Evolutionary conservation across 352 stramenopile species (phyloP), one percentile per base, ranked within the genome.

Genomic region (Phytophthora sansomeana): DNA sequence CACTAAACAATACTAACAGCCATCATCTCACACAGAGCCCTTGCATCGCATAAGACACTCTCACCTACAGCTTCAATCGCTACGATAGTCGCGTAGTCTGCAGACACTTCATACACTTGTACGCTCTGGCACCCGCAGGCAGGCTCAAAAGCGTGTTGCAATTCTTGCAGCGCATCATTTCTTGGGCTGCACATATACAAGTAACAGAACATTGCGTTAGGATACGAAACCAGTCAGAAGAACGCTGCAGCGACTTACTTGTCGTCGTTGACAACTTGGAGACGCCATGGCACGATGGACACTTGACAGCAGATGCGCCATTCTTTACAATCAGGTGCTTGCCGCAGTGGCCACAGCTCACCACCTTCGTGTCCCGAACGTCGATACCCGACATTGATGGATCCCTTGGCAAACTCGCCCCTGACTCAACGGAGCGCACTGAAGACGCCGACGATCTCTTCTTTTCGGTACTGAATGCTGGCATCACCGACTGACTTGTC

Each of bases 21-120:
- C 13, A 24, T 51, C 43, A 38, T 46, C 41, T 28, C 32, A 50
- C 6, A n/a, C 28, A 54, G 19, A 41, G 6, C 17, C 32, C 51
- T 30, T 44, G 32, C 42, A 60, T 26, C 55, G 43, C 21, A 24
- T 24, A 26, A 19, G n/a, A 55, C 51, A 35, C 26, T 52, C 29
- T 59, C 60, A 71, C 60, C 64, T 58, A 58, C 29, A 57, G 16
- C 11, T 52, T 51, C 26, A 51, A 16, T 47, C 46, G 11, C 83
- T 78, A 95, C 36, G 87, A 93, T 41, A 95, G 44, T 17, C 85
- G 76, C 26, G 85, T 95, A 11, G 87, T 95, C 61, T 95, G 81
- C 32, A 95, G 62, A 33, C 87, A 95, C 53, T 95, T 95, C 85
- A 95, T 95, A 72, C 87, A 95, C 70, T 96, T 96, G 85, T 96